Evolutionary conservation across 257 asterid genomes (phyloP), one percentile per base, ranked within the genome.

Genomic region (Lycium ferocissimum): DNA sequence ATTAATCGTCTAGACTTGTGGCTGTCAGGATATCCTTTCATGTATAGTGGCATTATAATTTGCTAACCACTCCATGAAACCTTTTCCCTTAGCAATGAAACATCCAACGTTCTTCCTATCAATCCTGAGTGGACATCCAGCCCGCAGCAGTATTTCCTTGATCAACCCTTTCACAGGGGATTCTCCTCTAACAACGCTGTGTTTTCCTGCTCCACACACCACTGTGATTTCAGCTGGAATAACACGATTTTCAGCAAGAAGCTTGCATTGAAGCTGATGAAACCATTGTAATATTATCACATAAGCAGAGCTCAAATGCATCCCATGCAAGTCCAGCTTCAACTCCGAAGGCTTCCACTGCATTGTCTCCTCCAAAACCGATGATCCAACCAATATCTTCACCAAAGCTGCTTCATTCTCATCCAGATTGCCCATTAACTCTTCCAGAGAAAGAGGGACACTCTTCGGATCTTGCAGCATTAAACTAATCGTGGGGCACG

Each of bases 251-350:
- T 79, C 91, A 35, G 75, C 86, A 45, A 40, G 69, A 84, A 89
- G 85, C 86, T 85, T 92, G 82, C 10, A 17, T 79, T 85, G 85
- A 89, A 92, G 85, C 90, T 91, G 92, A 57, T 84, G 86, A 85
- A 96, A 90, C 98, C 97, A 96, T 67, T 90, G 97, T 73, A 96
- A 91, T 90, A 96, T 86, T 14, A 95, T 84, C 93, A 96, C 69
- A 89, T 91, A 96, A 3, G 97, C 91, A 33, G 92, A 79, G 53
- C 91, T 87, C 88, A 90, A 83, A 90, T 96, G 99, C 98, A 94
- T 91, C 57, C 98, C 98, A 14, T 96, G 99, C 93, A 95, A 86
- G 89, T 96, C 98, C 91, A 95, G 85, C 92, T 92, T 95, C 95
- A 93, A 57, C 88, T 89, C 95, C 5, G 88, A 86, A 33, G 91